Evolutionary conservation across 140 eudicot genomes (phyloP).

Genomic region (Anethum foeniculum): DNA sequence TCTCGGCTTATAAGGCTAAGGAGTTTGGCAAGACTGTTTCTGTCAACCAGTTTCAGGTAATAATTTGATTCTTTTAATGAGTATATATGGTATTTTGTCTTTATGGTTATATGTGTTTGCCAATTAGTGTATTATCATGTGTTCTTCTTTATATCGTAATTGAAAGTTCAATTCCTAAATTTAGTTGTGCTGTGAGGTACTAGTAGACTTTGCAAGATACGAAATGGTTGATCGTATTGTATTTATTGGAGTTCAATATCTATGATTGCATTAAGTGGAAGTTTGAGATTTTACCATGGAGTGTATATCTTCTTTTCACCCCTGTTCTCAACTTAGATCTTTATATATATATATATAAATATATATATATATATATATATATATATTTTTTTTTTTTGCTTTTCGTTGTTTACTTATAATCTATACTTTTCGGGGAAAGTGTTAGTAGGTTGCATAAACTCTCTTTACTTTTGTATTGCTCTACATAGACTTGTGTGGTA

Average conservation of each 20-base stretch:
- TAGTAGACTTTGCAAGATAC: background rate
- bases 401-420: background rate
- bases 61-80: background rate
- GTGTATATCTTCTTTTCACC: background rate
- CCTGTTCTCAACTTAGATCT: background rate
- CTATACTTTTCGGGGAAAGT: background rate
- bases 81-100: background rate
- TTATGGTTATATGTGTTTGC: background rate
- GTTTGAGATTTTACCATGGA: background rate
- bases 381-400: too few relatives aligned
- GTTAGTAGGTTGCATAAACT: background rate
- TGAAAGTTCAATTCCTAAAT: background rate
- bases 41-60: slow-evolving; percentile 87
- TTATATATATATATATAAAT: background rate
- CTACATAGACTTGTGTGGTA: background rate
- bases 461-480: background rate
- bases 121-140: background rate
- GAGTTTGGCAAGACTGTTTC: slow-evolving; percentile 86
- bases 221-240: background rate
- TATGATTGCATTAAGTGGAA: background rate
- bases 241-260: background rate
- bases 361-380: too few relatives aligned
- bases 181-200: background rate
- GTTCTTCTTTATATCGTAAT: background rate
- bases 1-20: slow-evolving; percentile 84